These are phyloP conservation scores for Debaryomyces singareniensis DNA, from an alignment of 1,139 yeast genomes.

Conservation along the genomic window DNA sequence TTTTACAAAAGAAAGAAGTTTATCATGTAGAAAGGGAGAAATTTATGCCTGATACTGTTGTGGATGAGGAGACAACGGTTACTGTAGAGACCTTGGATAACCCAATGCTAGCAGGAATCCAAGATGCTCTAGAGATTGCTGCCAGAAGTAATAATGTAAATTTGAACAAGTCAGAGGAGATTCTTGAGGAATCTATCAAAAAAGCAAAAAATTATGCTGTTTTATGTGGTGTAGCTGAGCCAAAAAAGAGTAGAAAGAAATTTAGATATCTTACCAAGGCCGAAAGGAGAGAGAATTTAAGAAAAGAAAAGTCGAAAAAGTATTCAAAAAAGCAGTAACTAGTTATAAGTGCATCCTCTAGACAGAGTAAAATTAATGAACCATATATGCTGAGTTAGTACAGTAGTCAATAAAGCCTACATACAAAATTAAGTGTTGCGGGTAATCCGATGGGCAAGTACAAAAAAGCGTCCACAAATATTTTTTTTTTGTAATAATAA, in stretches of 20 bases:
- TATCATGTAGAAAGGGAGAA: slow-evolving; percentile 32
- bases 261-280: slow-evolving; percentile 78
- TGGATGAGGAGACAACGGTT: slow-evolving; percentile 54
- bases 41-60: slow-evolving; percentile 39
- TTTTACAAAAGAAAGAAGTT: slow-evolving; percentile 35
- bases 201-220: slow-evolving; percentile 72
- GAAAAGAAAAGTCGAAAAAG: slow-evolving; percentile 49
- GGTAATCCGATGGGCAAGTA: too few relatives aligned
- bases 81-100: slow-evolving; percentile 51
- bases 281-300: slow-evolving; percentile 64
- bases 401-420: too few relatives aligned
- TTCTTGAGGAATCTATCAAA: slow-evolving; percentile 57
- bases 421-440: too few relatives aligned
- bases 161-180: slow-evolving; percentile 50
- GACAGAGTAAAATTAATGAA: too few relatives aligned
- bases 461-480: too few relatives aligned
- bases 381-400: too few relatives aligned
- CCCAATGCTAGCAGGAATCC: slow-evolving; percentile 31
- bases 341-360: background rate
- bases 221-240: slow-evolving; percentile 47
- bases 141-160: slow-evolving; percentile 63
- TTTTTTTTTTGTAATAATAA: too few relatives aligned
- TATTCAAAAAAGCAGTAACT: slow-evolving; percentile 7
- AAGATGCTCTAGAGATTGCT: slow-evolving; percentile 39
- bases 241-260: slow-evolving; percentile 52